Conservation (phyloP, 805 yeast genomes). For the Monosporozyma unispora region DNA sequence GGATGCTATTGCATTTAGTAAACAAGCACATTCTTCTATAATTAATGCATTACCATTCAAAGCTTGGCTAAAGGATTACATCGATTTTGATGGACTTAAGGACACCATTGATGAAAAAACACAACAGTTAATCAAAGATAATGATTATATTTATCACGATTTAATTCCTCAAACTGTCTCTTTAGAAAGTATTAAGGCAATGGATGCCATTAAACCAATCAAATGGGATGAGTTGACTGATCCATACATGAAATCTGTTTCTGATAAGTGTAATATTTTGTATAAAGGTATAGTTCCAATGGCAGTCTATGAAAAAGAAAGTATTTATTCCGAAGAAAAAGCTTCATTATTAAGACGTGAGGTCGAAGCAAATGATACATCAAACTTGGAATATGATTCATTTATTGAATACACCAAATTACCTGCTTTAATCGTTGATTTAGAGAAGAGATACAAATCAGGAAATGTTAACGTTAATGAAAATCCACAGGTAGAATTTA, state of each 20-base stretch:
- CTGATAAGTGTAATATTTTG: conserved; percentile 39
- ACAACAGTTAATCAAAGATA: conserved; percentile 56
- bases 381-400: conserved; percentile 69
- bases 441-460: conserved; percentile 34
- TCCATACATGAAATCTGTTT: conserved; percentile 32
- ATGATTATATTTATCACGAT: conserved; percentile 84
- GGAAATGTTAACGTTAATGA: conserved; percentile 19
- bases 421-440: conserved; percentile 53
- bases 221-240: conserved; percentile 54
- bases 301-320: conserved; percentile 76
- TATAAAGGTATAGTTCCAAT: conserved; percentile 78
- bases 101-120: conserved; percentile 31
- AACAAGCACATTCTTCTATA: conserved; percentile 39
- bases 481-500: conserved; percentile 18
- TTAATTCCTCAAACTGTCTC: conserved; percentile 47
- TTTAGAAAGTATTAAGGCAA: conserved; percentile 31
- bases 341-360: conserved; percentile 67
- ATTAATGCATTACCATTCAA: conserved; percentile 23
- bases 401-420: conserved; percentile 73
- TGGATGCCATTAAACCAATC: conserved; percentile 60
- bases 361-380: conserved; percentile 63
- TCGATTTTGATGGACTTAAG: conserved; percentile 28
- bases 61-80: conserved; percentile 29
- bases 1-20: conserved; percentile 59
- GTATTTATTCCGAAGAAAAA: conserved; percentile 83